Conservation (phyloP, 148 eudicot species). For the Vaccinium darrowii region DNA sequence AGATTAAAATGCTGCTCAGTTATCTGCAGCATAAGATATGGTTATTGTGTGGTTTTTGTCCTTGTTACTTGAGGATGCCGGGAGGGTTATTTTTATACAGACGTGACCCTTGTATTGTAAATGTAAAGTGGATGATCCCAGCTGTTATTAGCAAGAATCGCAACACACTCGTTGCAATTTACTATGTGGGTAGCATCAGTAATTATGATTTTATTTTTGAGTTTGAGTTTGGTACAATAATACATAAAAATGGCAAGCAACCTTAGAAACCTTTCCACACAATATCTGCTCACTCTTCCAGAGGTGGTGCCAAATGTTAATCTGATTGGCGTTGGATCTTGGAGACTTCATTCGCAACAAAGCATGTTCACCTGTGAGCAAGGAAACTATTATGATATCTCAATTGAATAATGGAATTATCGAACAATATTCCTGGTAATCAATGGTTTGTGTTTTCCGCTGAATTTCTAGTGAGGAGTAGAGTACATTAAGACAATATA, state of each 20-base stretch:
- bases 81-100: neutral
- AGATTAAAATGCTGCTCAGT: slow-evolving; percentile 1
- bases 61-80: neutral
- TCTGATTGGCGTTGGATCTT: neutral
- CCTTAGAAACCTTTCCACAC: neutral
- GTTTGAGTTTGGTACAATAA: neutral
- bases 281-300: neutral
- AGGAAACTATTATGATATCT: neutral
- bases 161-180: neutral
- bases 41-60: neutral
- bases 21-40: neutral
- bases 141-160: neutral
- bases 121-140: neutral
- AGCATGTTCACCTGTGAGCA: slow-evolving; percentile 16
- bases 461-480: neutral
- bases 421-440: neutral
- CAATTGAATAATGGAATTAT: neutral
- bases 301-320: neutral
- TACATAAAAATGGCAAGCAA: neutral
- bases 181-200: neutral
- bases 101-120: neutral
- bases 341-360: neutral
- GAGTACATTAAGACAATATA: neutral
- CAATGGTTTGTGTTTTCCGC: neutral
- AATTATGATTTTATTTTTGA: neutral